These are phyloP conservation scores for Pilaira anomala DNA, from an alignment of 192 early-diverging fungal species.

Conservation along the genomic window DNA sequence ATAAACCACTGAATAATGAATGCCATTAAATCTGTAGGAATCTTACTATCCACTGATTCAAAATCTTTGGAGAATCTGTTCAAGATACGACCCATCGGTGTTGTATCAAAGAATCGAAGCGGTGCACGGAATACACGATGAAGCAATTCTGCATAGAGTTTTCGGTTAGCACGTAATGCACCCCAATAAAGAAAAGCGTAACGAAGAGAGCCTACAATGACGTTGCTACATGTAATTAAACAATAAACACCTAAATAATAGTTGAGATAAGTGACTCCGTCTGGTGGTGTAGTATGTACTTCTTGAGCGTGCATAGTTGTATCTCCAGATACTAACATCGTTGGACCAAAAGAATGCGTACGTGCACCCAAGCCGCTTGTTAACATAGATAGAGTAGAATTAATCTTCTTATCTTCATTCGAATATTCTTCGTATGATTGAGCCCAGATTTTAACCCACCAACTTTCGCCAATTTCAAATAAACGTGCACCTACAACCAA, in stretches of 20 bases:
- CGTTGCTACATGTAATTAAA: slow-evolving; percentile 41
- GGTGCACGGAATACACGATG: slow-evolving; percentile 62
- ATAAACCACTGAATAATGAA: slow-evolving; percentile 48
- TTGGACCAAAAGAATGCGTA: neutral
- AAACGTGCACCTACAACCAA: slow-evolving; percentile 41
- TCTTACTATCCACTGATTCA: slow-evolving; percentile 65
- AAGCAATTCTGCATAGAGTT: slow-evolving; percentile 56
- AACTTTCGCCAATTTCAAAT: slow-evolving; percentile 55
- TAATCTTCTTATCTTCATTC: neutral
- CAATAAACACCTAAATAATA: slow-evolving; percentile 63
- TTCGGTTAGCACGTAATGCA: slow-evolving; percentile 54
- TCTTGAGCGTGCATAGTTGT: neutral
- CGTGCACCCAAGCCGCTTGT: too few relatives aligned
- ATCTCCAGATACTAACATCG: neutral
- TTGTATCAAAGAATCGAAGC: slow-evolving; percentile 86
- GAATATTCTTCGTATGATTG: slow-evolving; percentile 11
- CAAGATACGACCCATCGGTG: slow-evolving; percentile 81
- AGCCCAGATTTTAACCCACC: slow-evolving; percentile 66
- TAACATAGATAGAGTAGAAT: neutral
- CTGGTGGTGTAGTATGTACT: too few relatives aligned
- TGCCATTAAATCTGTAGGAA: slow-evolving; percentile 49
- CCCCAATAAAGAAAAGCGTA: slow-evolving; percentile 37
- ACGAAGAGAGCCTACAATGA: slow-evolving; percentile 28
- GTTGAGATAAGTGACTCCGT: slow-evolving; percentile 37
- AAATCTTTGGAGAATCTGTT: slow-evolving; percentile 91